Evolutionary conservation across 2,329 filamentous ascomycete species (phyloP).

Genomic region (Cytospora paraplurivora): DNA sequence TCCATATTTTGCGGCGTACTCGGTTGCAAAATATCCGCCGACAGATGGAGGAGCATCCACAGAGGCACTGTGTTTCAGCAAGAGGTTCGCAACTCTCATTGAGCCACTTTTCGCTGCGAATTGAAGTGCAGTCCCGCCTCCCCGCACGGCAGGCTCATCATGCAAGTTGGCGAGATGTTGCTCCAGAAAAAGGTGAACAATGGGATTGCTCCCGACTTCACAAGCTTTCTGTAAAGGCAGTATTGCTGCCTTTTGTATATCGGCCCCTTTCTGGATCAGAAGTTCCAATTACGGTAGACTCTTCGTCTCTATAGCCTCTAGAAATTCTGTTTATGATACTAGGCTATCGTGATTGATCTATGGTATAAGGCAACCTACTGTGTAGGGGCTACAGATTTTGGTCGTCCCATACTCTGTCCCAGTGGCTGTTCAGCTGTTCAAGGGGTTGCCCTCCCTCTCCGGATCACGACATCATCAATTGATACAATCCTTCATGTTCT

Average conservation of each 20-base stretch:
- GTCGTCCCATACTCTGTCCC: no score
- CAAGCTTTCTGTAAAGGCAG: slow-evolving; percentile 4
- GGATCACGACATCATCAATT: no score
- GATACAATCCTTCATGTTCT: no score
- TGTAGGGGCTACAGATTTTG: no score
- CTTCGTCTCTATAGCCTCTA: neutral
- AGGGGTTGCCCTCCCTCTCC: no score
- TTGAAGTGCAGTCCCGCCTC: slow-evolving; percentile 4
- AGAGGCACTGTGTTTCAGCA: neutral
- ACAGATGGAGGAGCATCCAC: neutral
- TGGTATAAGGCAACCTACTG: no score
- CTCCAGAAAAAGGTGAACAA: neutral
- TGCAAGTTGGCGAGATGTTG: neutral
- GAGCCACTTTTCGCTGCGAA: neutral
- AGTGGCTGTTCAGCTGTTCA: neutral
- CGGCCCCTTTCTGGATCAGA: neutral
- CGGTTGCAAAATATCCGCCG: neutral
- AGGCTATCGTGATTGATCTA: no score
- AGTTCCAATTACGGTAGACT: neutral
- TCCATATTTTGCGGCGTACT: slow-evolving; percentile 1
- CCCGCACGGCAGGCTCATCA: neutral
- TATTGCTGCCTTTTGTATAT: neutral
- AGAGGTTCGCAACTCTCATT: neutral
- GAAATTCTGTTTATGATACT: neutral
- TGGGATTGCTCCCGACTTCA: neutral